Evolutionary conservation across 768 basidiomycete genomes (phyloP).

Genomic region (Rhodosporidiobolus sp.): DNA sequence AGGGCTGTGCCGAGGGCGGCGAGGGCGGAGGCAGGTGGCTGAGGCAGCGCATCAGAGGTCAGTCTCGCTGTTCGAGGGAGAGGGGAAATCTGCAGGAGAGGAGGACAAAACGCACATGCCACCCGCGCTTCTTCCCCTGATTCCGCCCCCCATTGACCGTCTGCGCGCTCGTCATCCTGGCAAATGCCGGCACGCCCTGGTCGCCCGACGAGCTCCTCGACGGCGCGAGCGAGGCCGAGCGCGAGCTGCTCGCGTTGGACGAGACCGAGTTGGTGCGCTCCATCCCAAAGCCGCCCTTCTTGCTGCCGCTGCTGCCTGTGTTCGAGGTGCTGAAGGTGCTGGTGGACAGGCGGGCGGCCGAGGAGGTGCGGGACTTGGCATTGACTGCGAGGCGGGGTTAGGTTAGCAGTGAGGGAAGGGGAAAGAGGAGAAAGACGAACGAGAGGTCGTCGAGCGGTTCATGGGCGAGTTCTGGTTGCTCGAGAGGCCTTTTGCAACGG

Average conservation of each 20-base stretch:
- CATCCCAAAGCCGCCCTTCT: neutral
- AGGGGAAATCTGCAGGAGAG: neutral
- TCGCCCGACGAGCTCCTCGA: neutral
- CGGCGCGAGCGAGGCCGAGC: neutral
- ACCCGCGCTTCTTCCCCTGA: neutral
- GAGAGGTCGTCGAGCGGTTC: conserved; percentile 21
- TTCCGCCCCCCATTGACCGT: conserved; percentile 1
- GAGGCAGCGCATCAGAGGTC: no score
- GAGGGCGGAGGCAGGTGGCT: neutral
- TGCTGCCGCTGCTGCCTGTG: neutral
- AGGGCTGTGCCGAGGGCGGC: neutral
- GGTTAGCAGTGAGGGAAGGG: neutral
- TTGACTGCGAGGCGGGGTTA: neutral
- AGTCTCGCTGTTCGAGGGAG: no score
- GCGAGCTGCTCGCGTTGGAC: conserved; percentile 4
- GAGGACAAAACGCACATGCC: conserved; percentile 7
- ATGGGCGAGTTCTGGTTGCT: conserved; percentile 3
- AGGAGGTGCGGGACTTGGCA: neutral
- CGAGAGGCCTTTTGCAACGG: conserved; percentile 1
- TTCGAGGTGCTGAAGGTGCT: neutral
- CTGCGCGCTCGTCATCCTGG: neutral
- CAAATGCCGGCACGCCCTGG: neutral
- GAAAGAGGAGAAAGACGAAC: neutral
- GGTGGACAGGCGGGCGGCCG: neutral
- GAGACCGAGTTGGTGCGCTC: conserved; percentile 20